A percentile compares a stretch with the other conserved stretches of the same genome.
These are phyloP conservation scores for Leccinum obscurum DNA, from an alignment of 768 basidiomycete species.

Conservation along the genomic window DNA sequence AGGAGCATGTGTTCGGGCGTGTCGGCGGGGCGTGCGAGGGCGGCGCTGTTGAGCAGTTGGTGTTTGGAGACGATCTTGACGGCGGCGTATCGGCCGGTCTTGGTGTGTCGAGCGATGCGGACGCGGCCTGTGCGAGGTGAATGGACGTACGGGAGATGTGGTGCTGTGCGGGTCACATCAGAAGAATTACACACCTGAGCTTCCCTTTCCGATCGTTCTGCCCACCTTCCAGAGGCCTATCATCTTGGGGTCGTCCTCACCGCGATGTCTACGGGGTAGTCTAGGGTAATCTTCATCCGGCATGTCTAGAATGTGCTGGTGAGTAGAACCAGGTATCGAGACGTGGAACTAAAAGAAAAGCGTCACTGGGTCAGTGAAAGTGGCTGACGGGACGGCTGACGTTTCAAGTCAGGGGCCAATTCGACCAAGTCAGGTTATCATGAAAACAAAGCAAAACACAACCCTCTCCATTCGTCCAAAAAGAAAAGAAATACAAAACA, in stretches of 20 bases:
- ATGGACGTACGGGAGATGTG: neutral
- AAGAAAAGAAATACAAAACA: neutral
- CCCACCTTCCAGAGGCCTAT: constrained; percentile 86
- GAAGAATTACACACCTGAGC: constrained; percentile 54
- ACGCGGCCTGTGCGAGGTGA: constrained; percentile 67
- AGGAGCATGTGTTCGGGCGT: constrained; percentile 76
- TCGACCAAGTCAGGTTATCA: constrained; percentile 6
- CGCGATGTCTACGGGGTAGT: constrained; percentile 30
- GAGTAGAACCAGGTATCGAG: constrained; percentile 1
- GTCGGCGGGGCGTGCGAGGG: constrained; percentile 54
- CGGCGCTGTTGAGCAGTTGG: constrained; percentile 60
- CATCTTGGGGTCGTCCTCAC: constrained; percentile 54
- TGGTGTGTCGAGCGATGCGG: constrained; percentile 83
- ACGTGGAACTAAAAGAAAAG: neutral
- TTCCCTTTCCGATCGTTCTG: constrained; percentile 79
- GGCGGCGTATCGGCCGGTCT: constrained; percentile 86
- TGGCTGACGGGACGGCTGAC: constrained; percentile 26
- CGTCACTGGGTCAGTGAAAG: neutral
- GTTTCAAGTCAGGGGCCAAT: constrained; percentile 18
- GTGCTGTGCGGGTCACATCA: neutral
- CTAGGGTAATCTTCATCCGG: constrained; percentile 31
- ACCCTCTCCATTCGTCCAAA: neutral
- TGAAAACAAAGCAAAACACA: constrained; percentile 11
- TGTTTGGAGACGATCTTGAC: constrained; percentile 92
- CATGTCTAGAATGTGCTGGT: constrained; percentile 26